Evolutionary conservation across 805 yeast species (phyloP).

Genomic region (Starmerella apicola): DNA sequence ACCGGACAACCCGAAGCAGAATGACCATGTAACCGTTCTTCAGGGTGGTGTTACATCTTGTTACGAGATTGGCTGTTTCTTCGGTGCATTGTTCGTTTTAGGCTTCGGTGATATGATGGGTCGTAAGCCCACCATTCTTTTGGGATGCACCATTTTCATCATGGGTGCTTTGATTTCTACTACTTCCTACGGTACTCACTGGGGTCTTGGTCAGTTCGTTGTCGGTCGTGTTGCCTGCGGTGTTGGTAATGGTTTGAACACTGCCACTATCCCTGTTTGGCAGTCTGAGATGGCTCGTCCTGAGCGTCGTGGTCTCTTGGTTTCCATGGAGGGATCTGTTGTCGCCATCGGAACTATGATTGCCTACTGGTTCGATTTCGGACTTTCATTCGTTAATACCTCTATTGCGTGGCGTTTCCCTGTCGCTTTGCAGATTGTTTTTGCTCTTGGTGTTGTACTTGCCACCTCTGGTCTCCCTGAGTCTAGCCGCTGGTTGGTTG

Average conservation of each 20-base stretch:
- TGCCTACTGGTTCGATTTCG: constrained; percentile 67
- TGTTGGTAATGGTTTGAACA: constrained; percentile 61
- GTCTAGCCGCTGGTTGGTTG: constrained; percentile 72
- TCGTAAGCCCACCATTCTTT: constrained; percentile 48
- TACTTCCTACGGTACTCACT: constrained; percentile 34
- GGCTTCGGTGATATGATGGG: constrained; percentile 51
- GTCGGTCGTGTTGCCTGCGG: constrained; percentile 64
- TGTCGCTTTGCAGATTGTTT: constrained; percentile 56
- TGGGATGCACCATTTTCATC: constrained; percentile 45
- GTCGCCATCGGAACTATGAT: constrained; percentile 62
- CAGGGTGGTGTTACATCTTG: constrained; percentile 50
- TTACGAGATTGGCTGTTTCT: constrained; percentile 65
- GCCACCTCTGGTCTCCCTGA: constrained; percentile 58
- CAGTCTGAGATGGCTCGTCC: constrained; percentile 65
- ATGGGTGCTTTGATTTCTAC: constrained; percentile 49
- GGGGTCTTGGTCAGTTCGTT: constrained; percentile 54
- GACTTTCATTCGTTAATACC: constrained; percentile 44
- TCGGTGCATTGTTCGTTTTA: constrained; percentile 55
- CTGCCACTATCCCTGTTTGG: constrained; percentile 75
- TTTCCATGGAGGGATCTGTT: constrained; percentile 57
- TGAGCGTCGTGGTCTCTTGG: constrained; percentile 53
- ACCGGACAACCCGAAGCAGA: too few relatives aligned
- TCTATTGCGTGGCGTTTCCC: constrained; percentile 63
- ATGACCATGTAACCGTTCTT: constrained; percentile 40
- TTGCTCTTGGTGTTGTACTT: constrained; percentile 44